These are phyloP conservation scores for Achlya hypogyna DNA, from an alignment of 352 stramenopile genomes.

Conservation along the genomic window DNA sequence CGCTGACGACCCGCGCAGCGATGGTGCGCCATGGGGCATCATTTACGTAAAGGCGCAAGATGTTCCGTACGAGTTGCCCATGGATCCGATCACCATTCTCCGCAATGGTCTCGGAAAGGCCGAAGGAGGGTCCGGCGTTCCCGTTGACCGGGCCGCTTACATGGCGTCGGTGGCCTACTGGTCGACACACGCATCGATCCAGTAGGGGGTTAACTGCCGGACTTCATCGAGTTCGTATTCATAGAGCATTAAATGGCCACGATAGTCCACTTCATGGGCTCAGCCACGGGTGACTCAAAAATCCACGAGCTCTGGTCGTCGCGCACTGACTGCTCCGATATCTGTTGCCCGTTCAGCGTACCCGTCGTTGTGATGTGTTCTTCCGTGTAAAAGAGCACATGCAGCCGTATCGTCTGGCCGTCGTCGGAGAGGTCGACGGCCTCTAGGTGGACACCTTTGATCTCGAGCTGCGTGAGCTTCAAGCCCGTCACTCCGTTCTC, in stretches of 20 bases:
- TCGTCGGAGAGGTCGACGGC: conserved; percentile 10
- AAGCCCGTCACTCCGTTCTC: neutral
- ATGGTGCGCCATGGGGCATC: conserved; percentile 51
- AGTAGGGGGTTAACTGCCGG: neutral
- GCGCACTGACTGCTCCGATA: neutral
- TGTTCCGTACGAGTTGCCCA: conserved; percentile 75
- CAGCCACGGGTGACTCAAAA: neutral
- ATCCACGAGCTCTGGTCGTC: neutral
- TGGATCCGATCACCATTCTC: conserved; percentile 89
- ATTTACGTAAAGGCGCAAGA: conserved; percentile 87
- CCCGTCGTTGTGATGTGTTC: neutral
- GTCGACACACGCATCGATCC: conserved; percentile 19
- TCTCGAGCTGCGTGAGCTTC: conserved; percentile 10
- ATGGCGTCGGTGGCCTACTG: conserved; percentile 27
- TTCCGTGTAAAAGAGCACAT: conserved; percentile 9
- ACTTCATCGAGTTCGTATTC: neutral
- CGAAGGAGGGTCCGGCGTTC: conserved; percentile 39
- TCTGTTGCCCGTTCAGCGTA: neutral
- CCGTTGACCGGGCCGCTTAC: conserved; percentile 25
- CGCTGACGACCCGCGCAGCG: neutral
- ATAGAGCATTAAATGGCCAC: conserved; percentile 2
- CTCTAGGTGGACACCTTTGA: neutral
- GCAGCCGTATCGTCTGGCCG: neutral
- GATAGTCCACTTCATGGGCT: neutral
- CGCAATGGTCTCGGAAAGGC: conserved; percentile 82